Base-by-base conservation (phyloP, 2,329 filamentous ascomycete genomes). In the Beauveria asiatica region DNA sequence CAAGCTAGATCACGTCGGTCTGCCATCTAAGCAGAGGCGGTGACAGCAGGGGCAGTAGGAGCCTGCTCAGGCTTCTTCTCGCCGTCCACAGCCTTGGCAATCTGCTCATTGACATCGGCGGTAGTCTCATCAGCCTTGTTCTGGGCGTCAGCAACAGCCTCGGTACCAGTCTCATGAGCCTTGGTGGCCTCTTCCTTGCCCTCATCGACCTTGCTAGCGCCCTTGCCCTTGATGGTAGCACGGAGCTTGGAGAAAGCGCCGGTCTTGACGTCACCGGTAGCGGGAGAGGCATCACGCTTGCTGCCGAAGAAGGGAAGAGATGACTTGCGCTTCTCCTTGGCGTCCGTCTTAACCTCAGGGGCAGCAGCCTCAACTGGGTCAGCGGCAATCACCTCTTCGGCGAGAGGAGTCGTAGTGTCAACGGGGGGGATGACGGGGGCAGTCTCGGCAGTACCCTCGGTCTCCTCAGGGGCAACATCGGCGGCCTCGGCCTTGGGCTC, bases 321-420 rank as follows among this genome's bases (percentile, higher is more conserved):
- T 66, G 90, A 94, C 75, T 86, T 85, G 74, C 91, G 89, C 89
- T 95, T 96, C 75, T 84, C 81, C 85, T 90, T 92, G 67, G 80
- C 72, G 64, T 83, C 82, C 75, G 84, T 84, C 74, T 83, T 83
- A 60, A 76, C 66, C 75, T 86, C 84, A 63, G 74, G 71, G 59
- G 76, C 68, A 50, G 64, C 73, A 23, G 74, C 74, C 72, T 83
- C 80, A 44, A 76, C 71, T 30, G 77, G 75, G 61, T 72, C 76
- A n/a, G 79, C 77, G 60, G 73, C 77, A 53, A 75, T 70, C 19
- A 81, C 81, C 65, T 85, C 81, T 64, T 84, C 74, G 53, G 79
- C 80, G 4, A 84, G 75, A 60, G 82, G 81, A 66, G 81, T 79
- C 17, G 76, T 79, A 46, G 79, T 78, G 76, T 83, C 81, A 21